Percentiles rank a stretch among this genome's conserved stretches.
Conservation (phyloP, 331 rosid species). For the Malus hybrid region DNA sequence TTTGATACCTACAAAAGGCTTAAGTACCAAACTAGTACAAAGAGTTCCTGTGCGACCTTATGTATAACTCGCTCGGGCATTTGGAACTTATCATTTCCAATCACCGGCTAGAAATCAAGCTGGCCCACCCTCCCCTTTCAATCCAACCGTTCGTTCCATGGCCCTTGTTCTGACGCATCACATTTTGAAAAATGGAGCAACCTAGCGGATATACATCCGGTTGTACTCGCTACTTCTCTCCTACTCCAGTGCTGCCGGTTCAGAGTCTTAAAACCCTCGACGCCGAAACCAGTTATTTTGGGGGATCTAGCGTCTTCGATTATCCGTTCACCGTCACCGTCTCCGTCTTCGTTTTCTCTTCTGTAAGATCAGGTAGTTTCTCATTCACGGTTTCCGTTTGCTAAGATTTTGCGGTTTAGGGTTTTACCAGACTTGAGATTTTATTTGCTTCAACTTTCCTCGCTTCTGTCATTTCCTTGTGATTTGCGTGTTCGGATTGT, state of each 20-base stretch:
- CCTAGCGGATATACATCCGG: not conserved
- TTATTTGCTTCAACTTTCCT: not conserved
- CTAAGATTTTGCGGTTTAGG: constrained; percentile 13
- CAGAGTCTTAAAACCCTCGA: not conserved
- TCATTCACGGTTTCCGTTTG: not conserved
- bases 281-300: constrained; percentile 8
- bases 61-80: not conserved
- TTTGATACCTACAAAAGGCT: too few relatives aligned
- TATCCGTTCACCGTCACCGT: not conserved
- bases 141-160: not conserved
- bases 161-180: not conserved
- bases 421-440: constrained; percentile 1
- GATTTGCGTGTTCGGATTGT: not conserved
- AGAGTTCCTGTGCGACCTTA: not conserved
- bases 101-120: not conserved
- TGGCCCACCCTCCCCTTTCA: not conserved
- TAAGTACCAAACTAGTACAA: too few relatives aligned
- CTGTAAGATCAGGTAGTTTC: constrained; percentile 17
- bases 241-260: too few relatives aligned
- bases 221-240: not conserved
- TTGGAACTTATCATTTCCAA: not conserved
- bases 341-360: not conserved
- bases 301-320: constrained; percentile 9
- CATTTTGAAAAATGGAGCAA: not conserved
- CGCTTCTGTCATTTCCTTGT: not conserved